phyloP scores from a whole-genome alignment of 2,329 filamentous ascomycete species.

The Ophiostoma quercus region DNA sequence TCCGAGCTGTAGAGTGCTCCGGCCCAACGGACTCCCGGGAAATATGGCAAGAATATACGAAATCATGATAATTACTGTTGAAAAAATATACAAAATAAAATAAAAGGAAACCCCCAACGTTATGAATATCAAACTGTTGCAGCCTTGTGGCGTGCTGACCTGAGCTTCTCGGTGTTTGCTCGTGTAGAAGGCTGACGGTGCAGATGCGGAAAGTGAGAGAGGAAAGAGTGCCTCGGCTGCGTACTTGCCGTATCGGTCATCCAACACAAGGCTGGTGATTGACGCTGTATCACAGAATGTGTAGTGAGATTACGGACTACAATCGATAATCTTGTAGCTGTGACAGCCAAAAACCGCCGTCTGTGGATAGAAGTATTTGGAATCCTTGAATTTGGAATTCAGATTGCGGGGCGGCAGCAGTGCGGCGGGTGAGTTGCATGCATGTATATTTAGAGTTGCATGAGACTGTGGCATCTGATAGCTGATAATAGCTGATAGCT shows the following conservation, averaged over 20 bases:
- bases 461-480: not conserved
- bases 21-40: not conserved
- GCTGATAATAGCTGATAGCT: not conserved
- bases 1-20: not conserved
- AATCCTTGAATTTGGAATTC: slow-evolving; percentile 22
- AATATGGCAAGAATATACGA: not conserved
- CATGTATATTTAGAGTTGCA: not conserved
- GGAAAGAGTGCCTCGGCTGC: not conserved
- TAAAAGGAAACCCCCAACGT: too few relatives aligned
- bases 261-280: not conserved
- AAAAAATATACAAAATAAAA: not conserved
- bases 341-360: not conserved
- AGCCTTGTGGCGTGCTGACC: not conserved
- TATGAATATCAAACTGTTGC: not conserved
- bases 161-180: not conserved
- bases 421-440: not conserved
- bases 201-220: not conserved
- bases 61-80: not conserved
- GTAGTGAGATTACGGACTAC: not conserved
- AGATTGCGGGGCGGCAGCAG: not conserved
- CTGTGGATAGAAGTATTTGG: slow-evolving; percentile 18
- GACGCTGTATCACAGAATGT: not conserved
- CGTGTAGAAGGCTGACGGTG: not conserved
- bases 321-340: not conserved
- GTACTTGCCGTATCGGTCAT: not conserved